Conservation (phyloP, 2,329 filamentous ascomycete genomes). For the Dothistroma pini region DNA sequence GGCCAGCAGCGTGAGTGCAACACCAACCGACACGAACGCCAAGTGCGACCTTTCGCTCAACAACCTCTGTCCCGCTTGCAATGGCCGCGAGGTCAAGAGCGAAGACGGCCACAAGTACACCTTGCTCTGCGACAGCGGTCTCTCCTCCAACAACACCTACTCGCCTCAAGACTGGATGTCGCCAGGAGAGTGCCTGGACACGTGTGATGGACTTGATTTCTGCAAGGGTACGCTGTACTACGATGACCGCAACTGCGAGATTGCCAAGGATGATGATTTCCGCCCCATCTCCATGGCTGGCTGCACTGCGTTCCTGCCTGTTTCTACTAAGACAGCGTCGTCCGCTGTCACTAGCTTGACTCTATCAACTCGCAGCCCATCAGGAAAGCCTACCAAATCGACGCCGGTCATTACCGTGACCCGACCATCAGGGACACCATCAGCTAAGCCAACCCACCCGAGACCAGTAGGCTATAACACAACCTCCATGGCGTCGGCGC, state of each 20-base stretch:
- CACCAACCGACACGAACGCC: not conserved
- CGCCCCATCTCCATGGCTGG: conserved; percentile 15
- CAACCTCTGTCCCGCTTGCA: conserved; percentile 27
- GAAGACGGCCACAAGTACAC: conserved; percentile 13
- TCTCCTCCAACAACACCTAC: conserved; percentile 18
- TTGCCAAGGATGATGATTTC: conserved; percentile 23
- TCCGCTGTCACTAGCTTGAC: not conserved
- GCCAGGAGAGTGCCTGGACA: conserved; percentile 18
- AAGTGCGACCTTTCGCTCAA: conserved; percentile 15
- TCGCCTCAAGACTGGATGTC: conserved; percentile 22
- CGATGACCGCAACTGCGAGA: conserved; percentile 24
- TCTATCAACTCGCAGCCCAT: not conserved
- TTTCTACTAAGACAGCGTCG: conserved; percentile 7
- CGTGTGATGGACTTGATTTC: conserved; percentile 24
- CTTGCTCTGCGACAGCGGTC: conserved; percentile 19
- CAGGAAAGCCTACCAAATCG: not conserved
- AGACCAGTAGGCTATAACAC: not conserved
- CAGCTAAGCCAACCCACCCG: not conserved
- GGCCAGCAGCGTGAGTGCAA: not conserved
- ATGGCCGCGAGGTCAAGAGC: conserved; percentile 16
- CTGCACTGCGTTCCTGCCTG: conserved; percentile 28
- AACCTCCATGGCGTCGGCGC: conserved; percentile 6
- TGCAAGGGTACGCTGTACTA: conserved; percentile 24
- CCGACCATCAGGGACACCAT: not conserved
- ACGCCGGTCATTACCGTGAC: not conserved